These are phyloP conservation scores for Leccinum rimulosum DNA, from an alignment of 768 basidiomycete genomes.

Conservation along the genomic window DNA sequence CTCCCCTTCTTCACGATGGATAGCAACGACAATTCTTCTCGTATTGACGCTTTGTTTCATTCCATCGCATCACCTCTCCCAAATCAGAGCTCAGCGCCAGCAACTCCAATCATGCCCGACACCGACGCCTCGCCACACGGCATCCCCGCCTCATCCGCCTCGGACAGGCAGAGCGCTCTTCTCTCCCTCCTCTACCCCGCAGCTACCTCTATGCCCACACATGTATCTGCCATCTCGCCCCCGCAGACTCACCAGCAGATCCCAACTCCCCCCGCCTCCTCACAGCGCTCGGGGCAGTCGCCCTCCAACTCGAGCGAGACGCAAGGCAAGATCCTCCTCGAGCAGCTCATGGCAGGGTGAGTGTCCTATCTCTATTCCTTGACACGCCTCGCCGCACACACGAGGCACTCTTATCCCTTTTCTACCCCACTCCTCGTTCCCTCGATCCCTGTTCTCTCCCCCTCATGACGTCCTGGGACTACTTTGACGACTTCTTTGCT, in stretches of 20 bases:
- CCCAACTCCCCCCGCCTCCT: constrained; percentile 67
- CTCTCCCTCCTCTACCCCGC: constrained; percentile 64
- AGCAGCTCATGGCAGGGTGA: constrained; percentile 81
- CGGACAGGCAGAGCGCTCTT: constrained; percentile 74
- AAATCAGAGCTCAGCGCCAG: neutral
- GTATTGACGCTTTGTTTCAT: neutral
- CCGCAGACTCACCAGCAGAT: constrained; percentile 52
- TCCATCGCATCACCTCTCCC: neutral
- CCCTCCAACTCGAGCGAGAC: constrained; percentile 55
- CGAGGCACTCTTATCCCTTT: constrained; percentile 24
- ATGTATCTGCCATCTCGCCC: constrained; percentile 9
- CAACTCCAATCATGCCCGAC: constrained; percentile 14
- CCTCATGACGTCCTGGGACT: constrained; percentile 34
- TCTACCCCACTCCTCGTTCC: constrained; percentile 12
- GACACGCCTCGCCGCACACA: constrained; percentile 26
- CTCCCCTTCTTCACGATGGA: neutral
- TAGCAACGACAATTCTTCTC: neutral
- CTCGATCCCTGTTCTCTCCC: constrained; percentile 13
- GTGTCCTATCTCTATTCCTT: constrained; percentile 25
- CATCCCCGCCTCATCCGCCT: constrained; percentile 37
- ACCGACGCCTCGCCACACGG: constrained; percentile 40
- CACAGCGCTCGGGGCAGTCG: constrained; percentile 53
- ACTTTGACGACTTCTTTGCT: constrained; percentile 31
- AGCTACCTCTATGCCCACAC: constrained; percentile 35
- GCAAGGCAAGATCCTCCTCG: constrained; percentile 72